Base-by-base conservation (phyloP, 306 rosid genomes). In the Hylodesmum podocarpum region DNA sequence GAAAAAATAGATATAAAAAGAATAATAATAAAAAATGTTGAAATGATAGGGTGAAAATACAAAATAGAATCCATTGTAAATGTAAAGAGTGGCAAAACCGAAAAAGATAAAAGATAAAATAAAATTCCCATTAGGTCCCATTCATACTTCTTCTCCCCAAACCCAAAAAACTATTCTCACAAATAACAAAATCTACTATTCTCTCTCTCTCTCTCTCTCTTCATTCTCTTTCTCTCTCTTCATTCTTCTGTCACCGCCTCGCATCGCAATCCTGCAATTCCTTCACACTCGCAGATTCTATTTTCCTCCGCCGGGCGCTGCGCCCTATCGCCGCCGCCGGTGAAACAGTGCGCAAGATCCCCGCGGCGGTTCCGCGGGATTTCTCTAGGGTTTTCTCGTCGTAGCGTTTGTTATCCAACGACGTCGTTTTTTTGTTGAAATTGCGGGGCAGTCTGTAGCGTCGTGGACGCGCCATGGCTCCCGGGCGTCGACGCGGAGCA, bases 401-500 rank as follows among this genome's bases (percentile, higher is more conserved):
- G 41, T 50, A 13, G 43, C 55, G 1, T 19, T 28, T 37, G 53
- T 72, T 16, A 61, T 77, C 29, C 36, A 19, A 34, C 75, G 77
- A 74, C 81, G 84, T 46, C 78, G 73, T 70, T 86, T 22, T 66
- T 41, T 18, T n/a, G n/a, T n/a, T n/a, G n/a, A n/a, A 24, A 78
- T 68, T 63, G 22, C 16, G 15, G 40, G 40, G 25, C 50, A 49
- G 55, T 71, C 73, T 31, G 86, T 51, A 55, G 86, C 89, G 76
- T 55, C 85, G 24, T 75, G 78, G 66, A n/a, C 50, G 36, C 37
- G 71, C 72, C 88, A 95, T 95, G 99, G 76, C 96, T 91, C 96
- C 96, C 80, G 84, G 85, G 84, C 99, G 99, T 85, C 83, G 91
- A 84, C 99, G 99, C 89, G 99, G 91, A 84, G 87, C 85, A 76